Evolutionary conservation across 2,329 filamentous ascomycete species (phyloP).

Genomic region (Ophioceras dolichostomum): DNA sequence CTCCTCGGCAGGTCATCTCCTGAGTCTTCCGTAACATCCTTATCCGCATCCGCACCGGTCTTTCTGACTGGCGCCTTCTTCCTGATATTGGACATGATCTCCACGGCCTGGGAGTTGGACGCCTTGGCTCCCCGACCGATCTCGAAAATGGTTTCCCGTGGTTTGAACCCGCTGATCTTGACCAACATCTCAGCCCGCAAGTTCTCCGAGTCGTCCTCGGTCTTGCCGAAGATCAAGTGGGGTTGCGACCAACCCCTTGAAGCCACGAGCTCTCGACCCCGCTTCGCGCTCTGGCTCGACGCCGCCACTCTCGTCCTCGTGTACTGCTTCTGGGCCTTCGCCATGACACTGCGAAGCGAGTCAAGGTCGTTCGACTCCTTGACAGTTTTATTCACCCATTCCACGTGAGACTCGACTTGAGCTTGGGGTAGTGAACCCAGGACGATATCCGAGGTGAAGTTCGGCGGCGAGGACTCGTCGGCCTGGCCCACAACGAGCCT

Average conservation of each 20-base stretch:
- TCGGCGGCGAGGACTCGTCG: conserved; percentile 38
- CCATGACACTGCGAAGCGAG: conserved; percentile 58
- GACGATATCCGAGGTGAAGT: conserved; percentile 69
- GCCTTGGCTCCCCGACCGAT: conserved; percentile 60
- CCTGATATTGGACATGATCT: conserved; percentile 63
- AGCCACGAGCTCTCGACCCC: conserved; percentile 64
- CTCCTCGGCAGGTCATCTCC: conserved; percentile 30
- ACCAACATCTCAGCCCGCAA: conserved; percentile 72
- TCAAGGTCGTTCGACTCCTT: conserved; percentile 63
- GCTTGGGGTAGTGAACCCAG: conserved; percentile 66
- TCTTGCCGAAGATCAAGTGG: conserved; percentile 69
- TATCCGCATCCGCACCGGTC: conserved; percentile 20
- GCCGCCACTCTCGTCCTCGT: conserved; percentile 81
- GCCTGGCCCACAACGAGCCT: conserved; percentile 65
- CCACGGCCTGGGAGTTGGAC: conserved; percentile 50
- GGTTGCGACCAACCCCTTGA: conserved; percentile 61
- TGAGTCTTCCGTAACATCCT: conserved; percentile 11
- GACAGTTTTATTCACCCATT: conserved; percentile 73
- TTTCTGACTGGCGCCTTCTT: conserved; percentile 53
- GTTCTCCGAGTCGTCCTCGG: conserved; percentile 1
- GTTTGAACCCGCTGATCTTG: conserved; percentile 76
- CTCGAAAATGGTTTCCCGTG: conserved; percentile 93
- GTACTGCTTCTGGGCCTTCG: conserved; percentile 88
- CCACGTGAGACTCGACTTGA: conserved; percentile 60
- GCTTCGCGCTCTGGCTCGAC: conserved; percentile 79